These are phyloP conservation scores for Monilinia fructicola DNA, from an alignment of 2,329 filamentous ascomycete genomes.

Conservation along the genomic window DNA sequence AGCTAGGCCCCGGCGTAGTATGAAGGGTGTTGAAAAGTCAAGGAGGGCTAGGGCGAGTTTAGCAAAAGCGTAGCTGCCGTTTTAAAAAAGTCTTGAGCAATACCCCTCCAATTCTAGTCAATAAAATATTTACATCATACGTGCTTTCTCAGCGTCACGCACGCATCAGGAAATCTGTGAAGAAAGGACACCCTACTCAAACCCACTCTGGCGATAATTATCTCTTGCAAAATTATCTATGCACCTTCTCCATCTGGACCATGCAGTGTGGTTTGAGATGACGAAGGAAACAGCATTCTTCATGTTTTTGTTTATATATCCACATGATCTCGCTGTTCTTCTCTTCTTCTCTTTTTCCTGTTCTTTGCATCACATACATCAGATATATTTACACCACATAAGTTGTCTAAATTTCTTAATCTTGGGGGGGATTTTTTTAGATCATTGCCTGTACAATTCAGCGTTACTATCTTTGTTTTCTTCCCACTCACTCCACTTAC, in stretches of 20 bases:
- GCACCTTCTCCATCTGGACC: too few species aligned
- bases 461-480: neutral
- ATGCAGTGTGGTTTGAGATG: too few species aligned
- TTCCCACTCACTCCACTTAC: neutral
- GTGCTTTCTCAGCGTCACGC: neutral
- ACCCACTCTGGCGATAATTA: neutral
- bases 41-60: slow-evolving; percentile 31
- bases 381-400: neutral
- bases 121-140: neutral
- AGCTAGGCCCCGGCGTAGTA: slow-evolving; percentile 64
- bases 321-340: too few species aligned
- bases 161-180: neutral
- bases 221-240: neutral
- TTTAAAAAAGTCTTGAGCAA: neutral
- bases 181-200: neutral
- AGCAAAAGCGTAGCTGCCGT: neutral
- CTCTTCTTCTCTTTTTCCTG: neutral
- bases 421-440: neutral
- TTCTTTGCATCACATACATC: neutral
- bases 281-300: neutral
- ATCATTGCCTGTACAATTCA: neutral
- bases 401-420: neutral
- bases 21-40: slow-evolving; percentile 61
- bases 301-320: neutral
- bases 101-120: neutral